phyloP scores from a whole-genome alignment of 2,329 filamentous ascomycete genomes.

The Pseudogymnoascus sp. region DNA sequence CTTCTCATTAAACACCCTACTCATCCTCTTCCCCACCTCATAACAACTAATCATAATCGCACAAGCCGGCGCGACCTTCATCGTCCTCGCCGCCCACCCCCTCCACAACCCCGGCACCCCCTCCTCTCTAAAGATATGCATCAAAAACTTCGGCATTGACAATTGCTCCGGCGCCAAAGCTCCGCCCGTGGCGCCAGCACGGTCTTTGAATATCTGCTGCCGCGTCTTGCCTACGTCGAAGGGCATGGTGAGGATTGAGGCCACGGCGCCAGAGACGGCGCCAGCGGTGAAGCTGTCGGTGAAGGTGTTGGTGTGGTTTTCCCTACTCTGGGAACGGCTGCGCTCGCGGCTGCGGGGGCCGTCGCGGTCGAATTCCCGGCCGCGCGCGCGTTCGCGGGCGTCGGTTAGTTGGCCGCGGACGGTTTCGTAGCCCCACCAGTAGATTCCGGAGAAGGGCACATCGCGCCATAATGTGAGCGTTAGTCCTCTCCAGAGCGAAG shows the following conservation, averaged over 20 bases:
- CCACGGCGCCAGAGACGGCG: conserved; percentile 71
- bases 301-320: conserved; percentile 70
- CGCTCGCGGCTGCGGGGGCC: conserved; percentile 35
- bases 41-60: conserved; percentile 99
- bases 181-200: conserved; percentile 25
- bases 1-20: conserved; percentile 61
- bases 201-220: conserved; percentile 71
- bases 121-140: conserved; percentile 83
- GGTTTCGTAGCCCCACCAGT: conserved; percentile 96
- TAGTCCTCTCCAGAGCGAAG: conserved; percentile 80
- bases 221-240: conserved; percentile 98
- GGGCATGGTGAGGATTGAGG: conserved; percentile 82
- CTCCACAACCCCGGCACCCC: conserved; percentile 74
- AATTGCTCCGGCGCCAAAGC: conserved; percentile 58
- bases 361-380: conserved; percentile 32
- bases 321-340: conserved; percentile 51
- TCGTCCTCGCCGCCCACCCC: conserved; percentile 82
- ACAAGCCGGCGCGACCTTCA: conserved; percentile 93
- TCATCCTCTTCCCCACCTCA: conserved; percentile 87
- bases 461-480: conserved; percentile 92
- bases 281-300: conserved; percentile 85
- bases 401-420: conserved; percentile 65
- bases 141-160: conserved; percentile 73
- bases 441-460: conserved; percentile 91
- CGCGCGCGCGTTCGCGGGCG: conserved; percentile 46